Evolutionary conservation across 2,329 filamentous ascomycete genomes (phyloP).

Genomic region (Microcyclospora pomicola): DNA sequence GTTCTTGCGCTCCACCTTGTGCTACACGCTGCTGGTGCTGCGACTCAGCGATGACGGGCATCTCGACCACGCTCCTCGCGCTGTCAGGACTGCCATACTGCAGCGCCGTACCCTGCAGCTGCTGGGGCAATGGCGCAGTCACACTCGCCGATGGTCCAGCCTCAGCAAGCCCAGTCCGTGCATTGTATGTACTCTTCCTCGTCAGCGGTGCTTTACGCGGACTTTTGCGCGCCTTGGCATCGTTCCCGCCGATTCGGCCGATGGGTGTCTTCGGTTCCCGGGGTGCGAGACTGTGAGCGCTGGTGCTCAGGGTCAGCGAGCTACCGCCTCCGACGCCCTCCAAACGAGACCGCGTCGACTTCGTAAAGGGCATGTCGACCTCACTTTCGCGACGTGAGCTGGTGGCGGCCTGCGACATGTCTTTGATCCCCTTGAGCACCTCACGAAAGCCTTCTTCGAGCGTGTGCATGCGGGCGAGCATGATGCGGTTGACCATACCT

Average conservation of each 20-base stretch:
- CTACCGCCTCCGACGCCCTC: background rate
- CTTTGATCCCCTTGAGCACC: slow-evolving; percentile 28
- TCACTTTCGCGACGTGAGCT: slow-evolving; percentile 16
- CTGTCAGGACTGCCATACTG: slow-evolving; percentile 8
- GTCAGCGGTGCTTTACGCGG: slow-evolving; percentile 12
- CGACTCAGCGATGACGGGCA: slow-evolving; percentile 1
- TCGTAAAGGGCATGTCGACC: slow-evolving; percentile 6
- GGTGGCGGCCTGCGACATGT: slow-evolving; percentile 13
- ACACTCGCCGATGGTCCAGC: slow-evolving; percentile 3
- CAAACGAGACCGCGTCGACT: background rate
- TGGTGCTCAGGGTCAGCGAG: background rate
- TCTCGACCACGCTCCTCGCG: slow-evolving; percentile 3
- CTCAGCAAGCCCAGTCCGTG: no score
- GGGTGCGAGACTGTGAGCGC: no score
- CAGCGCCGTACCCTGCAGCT: no score
- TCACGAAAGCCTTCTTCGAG: slow-evolving; percentile 84
- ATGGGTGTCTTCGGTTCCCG: slow-evolving; percentile 14
- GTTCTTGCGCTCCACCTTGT: no score
- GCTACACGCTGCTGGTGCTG: no score
- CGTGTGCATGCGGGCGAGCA: slow-evolving; percentile 82
- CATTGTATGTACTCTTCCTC: background rate
- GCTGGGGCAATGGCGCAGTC: slow-evolving; percentile 5
- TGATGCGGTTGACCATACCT: slow-evolving; percentile 62
- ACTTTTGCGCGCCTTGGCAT: slow-evolving; percentile 11
- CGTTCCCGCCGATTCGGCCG: slow-evolving; percentile 12